Conservation (phyloP, 345 rosid species). For the Salix caprea region DNA sequence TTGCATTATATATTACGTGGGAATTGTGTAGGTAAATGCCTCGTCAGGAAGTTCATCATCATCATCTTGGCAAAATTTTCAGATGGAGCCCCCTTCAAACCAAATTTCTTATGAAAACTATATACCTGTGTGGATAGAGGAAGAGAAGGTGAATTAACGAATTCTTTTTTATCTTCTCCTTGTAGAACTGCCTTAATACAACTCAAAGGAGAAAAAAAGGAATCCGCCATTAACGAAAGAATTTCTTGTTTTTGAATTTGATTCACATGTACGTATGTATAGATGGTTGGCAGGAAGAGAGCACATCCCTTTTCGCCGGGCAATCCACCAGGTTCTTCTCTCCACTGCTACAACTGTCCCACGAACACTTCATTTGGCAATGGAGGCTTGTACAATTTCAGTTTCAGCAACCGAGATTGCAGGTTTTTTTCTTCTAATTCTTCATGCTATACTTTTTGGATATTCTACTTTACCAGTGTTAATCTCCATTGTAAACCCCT, state of each 20-base stretch:
- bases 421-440: constrained; percentile 21
- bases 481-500: background rate
- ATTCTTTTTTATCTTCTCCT: background rate
- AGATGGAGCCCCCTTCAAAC: constrained; percentile 83
- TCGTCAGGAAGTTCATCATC: constrained; percentile 42
- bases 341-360: constrained; percentile 23
- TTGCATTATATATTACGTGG: background rate
- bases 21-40: constrained; percentile 37
- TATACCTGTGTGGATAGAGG: constrained; percentile 31
- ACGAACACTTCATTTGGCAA: constrained; percentile 24
- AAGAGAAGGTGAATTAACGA: constrained; percentile 38
- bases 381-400: constrained; percentile 15
- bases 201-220: background rate
- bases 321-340: constrained; percentile 24
- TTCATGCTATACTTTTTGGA: background rate
- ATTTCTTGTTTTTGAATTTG: constrained; percentile 8
- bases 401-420: constrained; percentile 17
- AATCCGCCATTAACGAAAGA: background rate
- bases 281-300: constrained; percentile 57
- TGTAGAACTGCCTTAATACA: background rate
- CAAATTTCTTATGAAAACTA: constrained; percentile 40
- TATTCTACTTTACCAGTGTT: background rate
- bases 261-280: constrained; percentile 17
- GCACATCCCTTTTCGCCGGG: constrained; percentile 42
- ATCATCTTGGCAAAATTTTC: constrained; percentile 32